These are phyloP conservation scores for Nigrospora osmanthi DNA, from an alignment of 2,329 filamentous ascomycete species.

Conservation along the genomic window DNA sequence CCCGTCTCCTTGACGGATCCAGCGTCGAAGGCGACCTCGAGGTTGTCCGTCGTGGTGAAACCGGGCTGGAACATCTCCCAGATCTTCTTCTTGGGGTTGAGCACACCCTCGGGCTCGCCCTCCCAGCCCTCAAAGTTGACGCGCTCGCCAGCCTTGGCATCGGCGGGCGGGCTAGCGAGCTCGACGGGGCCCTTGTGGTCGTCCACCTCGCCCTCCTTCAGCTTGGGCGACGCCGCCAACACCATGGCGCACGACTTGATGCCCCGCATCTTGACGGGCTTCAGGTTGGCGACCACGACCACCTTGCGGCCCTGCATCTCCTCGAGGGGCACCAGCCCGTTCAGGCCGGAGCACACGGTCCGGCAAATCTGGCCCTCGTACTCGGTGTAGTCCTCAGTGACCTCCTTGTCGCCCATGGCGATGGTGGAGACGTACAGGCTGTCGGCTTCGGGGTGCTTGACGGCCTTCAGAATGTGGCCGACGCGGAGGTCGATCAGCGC, in stretches of 20 bases:
- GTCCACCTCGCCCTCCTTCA: conserved; percentile 74
- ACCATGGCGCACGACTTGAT: conserved; percentile 75
- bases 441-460: conserved; percentile 94
- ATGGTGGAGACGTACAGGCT: conserved; percentile 94
- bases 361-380: conserved; percentile 87
- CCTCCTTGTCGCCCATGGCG: conserved; percentile 80
- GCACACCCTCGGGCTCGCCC: conserved; percentile 82
- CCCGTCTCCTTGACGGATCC: conserved; percentile 67
- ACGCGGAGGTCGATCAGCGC: conserved; percentile 89
- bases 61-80: conserved; percentile 97
- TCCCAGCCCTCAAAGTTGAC: conserved; percentile 94
- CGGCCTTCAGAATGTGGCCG: conserved; percentile 92
- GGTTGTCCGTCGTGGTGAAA: conserved; percentile 76
- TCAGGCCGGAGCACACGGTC: conserved; percentile 94
- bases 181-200: conserved; percentile 88
- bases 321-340: conserved; percentile 83
- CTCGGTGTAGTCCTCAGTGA: conserved; percentile 82
- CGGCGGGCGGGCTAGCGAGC: conserved; percentile 76
- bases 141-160: conserved; percentile 72
- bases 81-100: conserved; percentile 99
- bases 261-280: conserved; percentile 98
- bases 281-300: conserved; percentile 92
- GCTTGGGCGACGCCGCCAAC: conserved; percentile 79
- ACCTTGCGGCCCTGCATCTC: conserved; percentile 98
- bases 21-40: conserved; percentile 85